A percentile compares a stretch with the other conserved stretches of the same genome.
Conservation (phyloP, 202 grass and related monocot species). For the Digitaria exilis region DNA sequence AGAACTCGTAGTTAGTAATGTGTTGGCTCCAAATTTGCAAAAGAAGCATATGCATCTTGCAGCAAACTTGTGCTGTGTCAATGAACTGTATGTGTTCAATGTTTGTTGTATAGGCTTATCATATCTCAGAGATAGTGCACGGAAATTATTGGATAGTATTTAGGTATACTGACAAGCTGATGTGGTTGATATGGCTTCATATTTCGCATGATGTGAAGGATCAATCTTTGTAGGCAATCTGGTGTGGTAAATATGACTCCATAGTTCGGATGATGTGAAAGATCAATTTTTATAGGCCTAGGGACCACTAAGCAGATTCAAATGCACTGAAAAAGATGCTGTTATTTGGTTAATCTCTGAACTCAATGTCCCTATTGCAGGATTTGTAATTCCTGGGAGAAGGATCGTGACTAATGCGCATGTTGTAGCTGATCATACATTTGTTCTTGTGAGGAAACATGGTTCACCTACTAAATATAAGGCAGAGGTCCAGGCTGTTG, state of each 20-base stretch:
- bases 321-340: slow-evolving; percentile 16
- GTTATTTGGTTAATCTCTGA: slow-evolving; percentile 20
- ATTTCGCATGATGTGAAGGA: background rate
- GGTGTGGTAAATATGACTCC: background rate
- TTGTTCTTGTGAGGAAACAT: slow-evolving; percentile 97
- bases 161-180: background rate
- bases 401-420: slow-evolving; percentile 92
- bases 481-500: slow-evolving; percentile 85
- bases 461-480: slow-evolving; percentile 94
- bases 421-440: slow-evolving; percentile 94
- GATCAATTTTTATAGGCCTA: background rate
- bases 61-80: background rate
- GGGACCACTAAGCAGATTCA: background rate
- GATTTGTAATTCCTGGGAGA: slow-evolving; percentile 80
- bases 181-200: background rate
- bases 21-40: background rate
- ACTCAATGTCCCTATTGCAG: slow-evolving; percentile 54
- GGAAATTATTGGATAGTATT: background rate
- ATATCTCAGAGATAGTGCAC: background rate
- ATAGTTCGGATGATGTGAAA: background rate
- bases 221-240: background rate
- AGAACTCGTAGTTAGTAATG: background rate
- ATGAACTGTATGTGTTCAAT: background rate
- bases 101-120: background rate
- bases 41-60: background rate